phyloP scores from a whole-genome alignment of 1,284 basidiomycete species.

The Ceratobasidium sp. region DNA sequence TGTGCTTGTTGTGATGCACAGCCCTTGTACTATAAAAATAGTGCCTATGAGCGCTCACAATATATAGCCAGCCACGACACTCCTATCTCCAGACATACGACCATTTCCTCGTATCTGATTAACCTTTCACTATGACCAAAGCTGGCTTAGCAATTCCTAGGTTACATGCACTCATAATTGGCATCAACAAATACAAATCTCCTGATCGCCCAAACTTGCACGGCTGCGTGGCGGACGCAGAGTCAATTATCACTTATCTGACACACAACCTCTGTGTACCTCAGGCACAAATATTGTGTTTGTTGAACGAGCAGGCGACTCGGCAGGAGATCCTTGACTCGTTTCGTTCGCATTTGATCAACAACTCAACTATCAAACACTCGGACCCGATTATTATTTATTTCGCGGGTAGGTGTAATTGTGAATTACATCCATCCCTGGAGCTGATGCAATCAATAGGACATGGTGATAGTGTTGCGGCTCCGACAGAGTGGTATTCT shows the following conservation, averaged over 20 bases:
- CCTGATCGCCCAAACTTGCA: not conserved
- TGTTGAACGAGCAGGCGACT: conserved; percentile 23
- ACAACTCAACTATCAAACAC: conserved; percentile 1
- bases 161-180: conserved; percentile 1
- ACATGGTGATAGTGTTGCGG: not conserved
- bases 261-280: conserved; percentile 6
- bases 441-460: not conserved
- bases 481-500: conserved; percentile 15
- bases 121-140: no score
- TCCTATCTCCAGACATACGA: no score
- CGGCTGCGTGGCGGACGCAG: conserved; percentile 14
- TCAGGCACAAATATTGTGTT: not conserved
- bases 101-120: no score
- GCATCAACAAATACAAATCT: conserved; percentile 6
- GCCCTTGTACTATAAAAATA: no score
- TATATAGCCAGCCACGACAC: no score
- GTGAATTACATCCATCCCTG: no score
- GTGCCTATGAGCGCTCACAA: no score
- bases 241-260: not conserved
- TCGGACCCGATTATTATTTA: conserved; percentile 23
- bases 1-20: no score
- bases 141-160: no score
- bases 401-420: conserved; percentile 15
- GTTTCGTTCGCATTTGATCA: conserved; percentile 11
- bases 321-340: conserved; percentile 16